Evolutionary conservation across 306 rosid genomes (phyloP).

Genomic region (Citrullus colocynthis): DNA sequence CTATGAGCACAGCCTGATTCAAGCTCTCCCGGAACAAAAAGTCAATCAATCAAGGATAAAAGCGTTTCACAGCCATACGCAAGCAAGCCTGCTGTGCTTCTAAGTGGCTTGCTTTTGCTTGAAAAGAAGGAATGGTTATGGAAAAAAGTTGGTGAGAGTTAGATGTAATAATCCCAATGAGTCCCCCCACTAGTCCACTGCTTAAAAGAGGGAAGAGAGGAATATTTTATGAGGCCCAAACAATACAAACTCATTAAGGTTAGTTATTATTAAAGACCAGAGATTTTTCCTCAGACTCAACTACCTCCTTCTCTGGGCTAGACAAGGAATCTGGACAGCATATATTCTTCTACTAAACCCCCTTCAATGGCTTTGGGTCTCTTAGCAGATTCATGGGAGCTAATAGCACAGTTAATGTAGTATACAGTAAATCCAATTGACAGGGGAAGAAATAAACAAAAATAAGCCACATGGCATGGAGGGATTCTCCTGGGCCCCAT

Average conservation of each 20-base stretch:
- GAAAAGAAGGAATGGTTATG: not conserved
- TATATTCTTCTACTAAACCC: not conserved
- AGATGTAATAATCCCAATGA: not conserved
- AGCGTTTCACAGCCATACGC: not conserved
- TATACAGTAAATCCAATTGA: not conserved
- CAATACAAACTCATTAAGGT: not conserved
- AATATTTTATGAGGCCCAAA: not conserved
- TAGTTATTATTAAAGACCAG: not conserved
- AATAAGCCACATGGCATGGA: not conserved
- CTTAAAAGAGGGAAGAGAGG: not conserved
- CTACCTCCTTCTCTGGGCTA: not conserved
- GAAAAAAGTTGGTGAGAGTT: not conserved
- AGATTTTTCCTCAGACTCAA: not conserved
- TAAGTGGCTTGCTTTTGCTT: not conserved
- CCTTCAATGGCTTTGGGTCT: not conserved
- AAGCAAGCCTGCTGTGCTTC: not conserved
- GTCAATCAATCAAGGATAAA: not conserved
- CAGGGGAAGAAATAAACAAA: not conserved
- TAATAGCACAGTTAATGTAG: not conserved
- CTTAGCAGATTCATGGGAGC: not conserved
- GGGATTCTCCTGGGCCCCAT: not conserved
- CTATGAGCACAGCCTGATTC: conserved; percentile 4
- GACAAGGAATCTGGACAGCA: not conserved
- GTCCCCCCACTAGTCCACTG: not conserved
- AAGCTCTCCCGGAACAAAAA: not conserved